A percentile compares a stretch with the other conserved stretches of the same genome.
Evolutionary conservation across 1,139 yeast genomes (phyloP).

Genomic region (Scheffersomyces cryptocercus): DNA sequence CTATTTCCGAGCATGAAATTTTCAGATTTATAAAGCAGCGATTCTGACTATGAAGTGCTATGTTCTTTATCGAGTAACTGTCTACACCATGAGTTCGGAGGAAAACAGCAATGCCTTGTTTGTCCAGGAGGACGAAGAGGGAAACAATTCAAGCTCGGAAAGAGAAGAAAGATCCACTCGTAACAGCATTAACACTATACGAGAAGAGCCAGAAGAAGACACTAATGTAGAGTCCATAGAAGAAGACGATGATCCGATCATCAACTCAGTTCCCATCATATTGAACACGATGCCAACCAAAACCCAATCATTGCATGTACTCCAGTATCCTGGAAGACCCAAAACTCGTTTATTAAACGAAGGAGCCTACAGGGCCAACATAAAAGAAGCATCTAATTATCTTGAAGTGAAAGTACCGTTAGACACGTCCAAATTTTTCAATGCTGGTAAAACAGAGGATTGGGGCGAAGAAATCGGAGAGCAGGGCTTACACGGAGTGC

Average conservation of each 20-base stretch:
- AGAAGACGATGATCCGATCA: conserved; percentile 70
- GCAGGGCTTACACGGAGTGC: conserved; percentile 72
- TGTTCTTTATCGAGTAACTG: no score
- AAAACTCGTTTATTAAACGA: conserved; percentile 46
- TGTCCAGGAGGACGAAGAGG: conserved; percentile 15
- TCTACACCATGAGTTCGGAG: conserved; percentile 3
- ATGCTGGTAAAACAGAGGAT: conserved; percentile 58
- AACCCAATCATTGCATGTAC: conserved; percentile 34
- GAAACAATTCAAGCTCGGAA: conserved; percentile 1
- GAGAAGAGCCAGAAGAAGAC: conserved; percentile 1
- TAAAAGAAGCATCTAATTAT: conserved; percentile 58
- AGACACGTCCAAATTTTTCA: conserved; percentile 64
- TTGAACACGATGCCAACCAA: conserved; percentile 24
- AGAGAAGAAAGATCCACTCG: conserved; percentile 2
- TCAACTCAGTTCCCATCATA: conserved; percentile 71
- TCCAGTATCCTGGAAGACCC: conserved; percentile 77
- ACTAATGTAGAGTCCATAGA: conserved; percentile 3
- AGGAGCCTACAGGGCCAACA: conserved; percentile 49
- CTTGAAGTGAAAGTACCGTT: conserved; percentile 75
- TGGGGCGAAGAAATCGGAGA: conserved; percentile 60
- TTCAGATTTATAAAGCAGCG: no score
- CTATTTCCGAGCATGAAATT: no score
- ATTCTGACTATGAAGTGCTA: no score
- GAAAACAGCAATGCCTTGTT: conserved; percentile 9
- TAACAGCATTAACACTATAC: background rate